These are phyloP conservation scores for Furcasterigmium furcatum DNA, from an alignment of 2,329 filamentous ascomycete species.

Conservation along the genomic window DNA sequence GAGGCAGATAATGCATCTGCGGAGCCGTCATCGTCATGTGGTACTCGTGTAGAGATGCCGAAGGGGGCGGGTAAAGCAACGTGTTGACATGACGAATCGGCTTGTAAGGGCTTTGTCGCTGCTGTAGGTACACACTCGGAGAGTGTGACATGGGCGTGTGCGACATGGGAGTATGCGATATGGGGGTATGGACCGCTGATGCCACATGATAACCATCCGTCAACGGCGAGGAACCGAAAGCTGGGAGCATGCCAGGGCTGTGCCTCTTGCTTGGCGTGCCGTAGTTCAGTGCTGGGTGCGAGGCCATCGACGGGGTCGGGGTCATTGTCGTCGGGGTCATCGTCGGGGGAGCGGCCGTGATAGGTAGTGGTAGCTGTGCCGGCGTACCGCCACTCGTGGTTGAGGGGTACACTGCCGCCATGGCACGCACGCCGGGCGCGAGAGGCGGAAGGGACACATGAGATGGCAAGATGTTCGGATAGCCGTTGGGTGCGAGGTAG, in stretches of 20 bases:
- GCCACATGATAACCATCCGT: slow-evolving; percentile 55
- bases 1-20: slow-evolving; percentile 80
- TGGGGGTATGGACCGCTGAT: slow-evolving; percentile 55
- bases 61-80: slow-evolving; percentile 83
- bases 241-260: slow-evolving; percentile 45
- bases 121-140: slow-evolving; percentile 81
- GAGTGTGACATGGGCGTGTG: slow-evolving; percentile 73
- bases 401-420: slow-evolving; percentile 70
- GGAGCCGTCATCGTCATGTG: slow-evolving; percentile 57
- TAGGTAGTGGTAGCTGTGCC: slow-evolving; percentile 13
- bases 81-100: slow-evolving; percentile 88
- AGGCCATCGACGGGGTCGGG: slow-evolving; percentile 6
- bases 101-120: slow-evolving; percentile 88
- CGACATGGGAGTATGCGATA: too few species aligned
- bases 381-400: slow-evolving; percentile 16
- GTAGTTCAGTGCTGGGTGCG: slow-evolving; percentile 32
- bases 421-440: slow-evolving; percentile 61
- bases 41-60: slow-evolving; percentile 73
- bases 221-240: slow-evolving; percentile 67
- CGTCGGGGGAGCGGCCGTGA: slow-evolving; percentile 1
- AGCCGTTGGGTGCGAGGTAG: slow-evolving; percentile 34
- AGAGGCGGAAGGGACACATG: slow-evolving; percentile 60
- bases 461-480: slow-evolving; percentile 35
- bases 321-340: slow-evolving; percentile 12
- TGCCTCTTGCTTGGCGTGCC: slow-evolving; percentile 51